Conservation (phyloP, 768 basidiomycete genomes). For the Vishniacozyma victoriae region DNA sequence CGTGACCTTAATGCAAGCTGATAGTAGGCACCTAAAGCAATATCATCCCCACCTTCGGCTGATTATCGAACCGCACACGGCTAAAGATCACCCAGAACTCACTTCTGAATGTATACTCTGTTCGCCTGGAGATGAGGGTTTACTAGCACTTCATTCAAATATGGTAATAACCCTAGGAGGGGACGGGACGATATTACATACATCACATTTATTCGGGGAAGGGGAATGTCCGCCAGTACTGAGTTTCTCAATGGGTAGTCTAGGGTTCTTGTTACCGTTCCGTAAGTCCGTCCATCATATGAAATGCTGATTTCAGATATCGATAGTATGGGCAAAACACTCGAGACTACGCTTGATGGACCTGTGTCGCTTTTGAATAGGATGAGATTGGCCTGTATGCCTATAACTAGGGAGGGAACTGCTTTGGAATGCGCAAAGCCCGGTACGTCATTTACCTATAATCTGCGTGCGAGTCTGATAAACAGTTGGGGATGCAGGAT, state of each 20-base stretch:
- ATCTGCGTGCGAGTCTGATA: background rate
- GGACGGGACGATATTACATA: constrained; percentile 90
- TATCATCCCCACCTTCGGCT: constrained; percentile 21
- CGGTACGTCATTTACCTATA: constrained; percentile 25
- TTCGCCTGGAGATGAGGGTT: constrained; percentile 16
- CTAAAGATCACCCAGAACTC: constrained; percentile 20
- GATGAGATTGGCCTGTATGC: constrained; percentile 74
- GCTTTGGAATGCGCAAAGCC: constrained; percentile 17
- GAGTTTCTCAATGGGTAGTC: constrained; percentile 86
- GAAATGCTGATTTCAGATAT: constrained; percentile 57
- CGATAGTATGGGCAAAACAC: constrained; percentile 72
- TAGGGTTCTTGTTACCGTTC: constrained; percentile 89
- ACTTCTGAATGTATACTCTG: constrained; percentile 14
- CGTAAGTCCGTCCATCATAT: constrained; percentile 55
- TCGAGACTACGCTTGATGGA: constrained; percentile 71
- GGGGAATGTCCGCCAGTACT: constrained; percentile 90
- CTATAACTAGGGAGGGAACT: constrained; percentile 12
- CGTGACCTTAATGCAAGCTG: background rate
- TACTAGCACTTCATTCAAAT: constrained; percentile 54
- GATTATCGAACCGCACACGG: constrained; percentile 35
- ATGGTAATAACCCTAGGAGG: constrained; percentile 87
- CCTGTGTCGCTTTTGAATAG: constrained; percentile 76
- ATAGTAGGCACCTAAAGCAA: constrained; percentile 16
- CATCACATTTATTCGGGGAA: constrained; percentile 79
- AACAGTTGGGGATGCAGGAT: constrained; percentile 54